Percentiles rank a stretch among this genome's conserved stretches.
Conservation (phyloP, 495 filamentous ascomycete species). For the Talaromyces trachyspermus region DNA sequence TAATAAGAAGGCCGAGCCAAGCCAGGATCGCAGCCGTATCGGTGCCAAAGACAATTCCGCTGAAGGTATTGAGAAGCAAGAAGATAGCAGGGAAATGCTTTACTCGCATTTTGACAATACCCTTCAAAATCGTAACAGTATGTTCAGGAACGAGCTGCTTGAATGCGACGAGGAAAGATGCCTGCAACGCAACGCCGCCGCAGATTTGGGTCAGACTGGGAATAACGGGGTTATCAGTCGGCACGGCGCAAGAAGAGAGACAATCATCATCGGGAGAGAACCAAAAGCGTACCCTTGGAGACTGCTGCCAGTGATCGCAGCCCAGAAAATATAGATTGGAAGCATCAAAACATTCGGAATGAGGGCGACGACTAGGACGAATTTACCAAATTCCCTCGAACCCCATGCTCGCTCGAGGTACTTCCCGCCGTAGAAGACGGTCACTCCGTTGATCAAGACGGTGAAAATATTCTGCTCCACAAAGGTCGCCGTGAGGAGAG, state of each 20-base stretch:
- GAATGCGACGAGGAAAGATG: constrained; percentile 93
- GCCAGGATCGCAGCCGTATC: constrained; percentile 75
- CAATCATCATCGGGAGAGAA: constrained; percentile 15
- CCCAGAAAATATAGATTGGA: constrained; percentile 63
- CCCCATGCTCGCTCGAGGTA: constrained; percentile 97
- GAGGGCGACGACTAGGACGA: constrained; percentile 67
- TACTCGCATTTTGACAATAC: constrained; percentile 81
- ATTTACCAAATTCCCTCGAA: constrained; percentile 85
- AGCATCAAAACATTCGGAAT: constrained; percentile 75
- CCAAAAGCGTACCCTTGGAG: constrained; percentile 54
- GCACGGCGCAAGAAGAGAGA: constrained; percentile 21
- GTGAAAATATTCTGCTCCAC: constrained; percentile 93
- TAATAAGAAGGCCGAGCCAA: constrained; percentile 73
- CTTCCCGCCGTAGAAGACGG: constrained; percentile 86
- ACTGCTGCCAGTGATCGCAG: constrained; percentile 59
- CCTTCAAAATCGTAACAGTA: constrained; percentile 88
- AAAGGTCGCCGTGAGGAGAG: constrained; percentile 75
- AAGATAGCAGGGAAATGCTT: constrained; percentile 92
- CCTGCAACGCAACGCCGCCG: constrained; percentile 82
- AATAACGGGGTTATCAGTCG: constrained; percentile 16
- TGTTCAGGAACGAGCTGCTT: constrained; percentile 97
- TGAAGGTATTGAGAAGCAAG: constrained; percentile 67
- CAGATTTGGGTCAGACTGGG: constrained; percentile 68
- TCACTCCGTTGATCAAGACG: constrained; percentile 67
- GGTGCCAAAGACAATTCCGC: constrained; percentile 75